These are phyloP conservation scores for Tilletia setariae DNA, from an alignment of 1,284 basidiomycete species.

Conservation along the genomic window DNA sequence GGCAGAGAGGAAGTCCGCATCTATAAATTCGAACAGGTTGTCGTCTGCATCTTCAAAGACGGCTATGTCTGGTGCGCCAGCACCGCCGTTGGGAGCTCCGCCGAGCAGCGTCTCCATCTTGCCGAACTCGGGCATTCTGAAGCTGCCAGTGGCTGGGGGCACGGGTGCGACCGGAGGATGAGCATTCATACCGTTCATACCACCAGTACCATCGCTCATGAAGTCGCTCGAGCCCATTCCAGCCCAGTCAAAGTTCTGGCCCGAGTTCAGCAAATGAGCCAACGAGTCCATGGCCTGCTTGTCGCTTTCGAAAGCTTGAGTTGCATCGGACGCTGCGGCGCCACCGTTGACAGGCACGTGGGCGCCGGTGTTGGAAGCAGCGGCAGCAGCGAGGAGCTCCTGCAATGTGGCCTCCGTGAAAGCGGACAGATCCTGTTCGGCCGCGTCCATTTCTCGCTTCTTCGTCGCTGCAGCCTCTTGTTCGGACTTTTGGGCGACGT, in stretches of 20 bases:
- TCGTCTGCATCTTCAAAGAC: not conserved
- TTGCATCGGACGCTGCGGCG: not conserved
- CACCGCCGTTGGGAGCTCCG: not conserved
- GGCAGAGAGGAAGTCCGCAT: not conserved
- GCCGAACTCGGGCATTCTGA: not conserved
- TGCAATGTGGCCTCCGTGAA: not conserved
- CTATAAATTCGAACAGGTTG: slow-evolving; percentile 14
- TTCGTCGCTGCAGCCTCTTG: slow-evolving; percentile 2
- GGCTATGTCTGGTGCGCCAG: not conserved
- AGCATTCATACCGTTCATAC: not conserved
- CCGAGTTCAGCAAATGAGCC: slow-evolving; percentile 5
- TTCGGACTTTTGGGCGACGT: not conserved
- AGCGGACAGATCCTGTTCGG: not conserved
- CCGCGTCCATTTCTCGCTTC: slow-evolving; percentile 8
- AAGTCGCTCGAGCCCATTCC: not conserved
- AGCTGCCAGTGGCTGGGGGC: not conserved
- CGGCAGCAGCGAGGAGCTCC: slow-evolving; percentile 1
- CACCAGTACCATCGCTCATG: not conserved
- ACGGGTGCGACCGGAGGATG: not conserved
- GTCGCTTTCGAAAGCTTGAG: not conserved
- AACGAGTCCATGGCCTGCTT: slow-evolving; percentile 15
- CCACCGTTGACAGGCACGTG: not conserved
- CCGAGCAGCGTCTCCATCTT: slow-evolving; percentile 4
- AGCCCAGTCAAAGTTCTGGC: not conserved
- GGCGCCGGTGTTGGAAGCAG: not conserved